A percentile compares a stretch with the other conserved stretches of the same genome.
phyloP scores from a whole-genome alignment of 495 filamentous ascomycete genomes.

The Penicillium cataractarum region DNA sequence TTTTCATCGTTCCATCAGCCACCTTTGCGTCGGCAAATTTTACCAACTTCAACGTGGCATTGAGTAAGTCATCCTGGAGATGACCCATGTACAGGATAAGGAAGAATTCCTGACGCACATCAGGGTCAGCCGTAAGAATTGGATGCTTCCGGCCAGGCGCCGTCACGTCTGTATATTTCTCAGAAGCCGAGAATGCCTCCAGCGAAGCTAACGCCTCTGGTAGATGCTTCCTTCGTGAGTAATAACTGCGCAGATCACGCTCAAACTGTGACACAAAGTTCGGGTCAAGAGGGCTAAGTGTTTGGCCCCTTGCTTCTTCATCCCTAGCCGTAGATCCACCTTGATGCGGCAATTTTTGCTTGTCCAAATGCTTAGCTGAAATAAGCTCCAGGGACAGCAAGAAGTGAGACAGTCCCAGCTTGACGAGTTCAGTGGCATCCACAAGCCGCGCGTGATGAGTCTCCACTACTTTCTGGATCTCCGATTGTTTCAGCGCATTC shows the following conservation, averaged over 20 bases:
- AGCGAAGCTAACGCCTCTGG: constrained; percentile 31
- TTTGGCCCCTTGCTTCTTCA: constrained; percentile 33
- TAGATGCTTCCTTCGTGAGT: constrained; percentile 27
- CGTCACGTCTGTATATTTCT: constrained; percentile 19
- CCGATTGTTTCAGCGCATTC: constrained; percentile 32
- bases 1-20: constrained; percentile 62
- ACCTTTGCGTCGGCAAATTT: constrained; percentile 60
- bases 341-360: constrained; percentile 17
- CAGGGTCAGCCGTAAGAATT: constrained; percentile 21
- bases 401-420: constrained; percentile 31
- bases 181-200: constrained; percentile 33
- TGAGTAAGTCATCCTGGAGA: constrained; percentile 38
- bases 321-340: constrained; percentile 16
- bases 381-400: constrained; percentile 33
- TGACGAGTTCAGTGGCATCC: constrained; percentile 49
- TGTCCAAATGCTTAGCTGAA: constrained; percentile 29
- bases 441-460: constrained; percentile 62
- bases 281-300: constrained; percentile 17
- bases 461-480: constrained; percentile 54
- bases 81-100: constrained; percentile 42
- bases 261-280: constrained; percentile 30
- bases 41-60: constrained; percentile 52
- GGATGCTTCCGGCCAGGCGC: not conserved
- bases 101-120: constrained; percentile 39
- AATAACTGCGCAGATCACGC: constrained; percentile 21